These are phyloP conservation scores for Didymella pomorum DNA, from an alignment of 2,329 filamentous ascomycete genomes.

Conservation along the genomic window DNA sequence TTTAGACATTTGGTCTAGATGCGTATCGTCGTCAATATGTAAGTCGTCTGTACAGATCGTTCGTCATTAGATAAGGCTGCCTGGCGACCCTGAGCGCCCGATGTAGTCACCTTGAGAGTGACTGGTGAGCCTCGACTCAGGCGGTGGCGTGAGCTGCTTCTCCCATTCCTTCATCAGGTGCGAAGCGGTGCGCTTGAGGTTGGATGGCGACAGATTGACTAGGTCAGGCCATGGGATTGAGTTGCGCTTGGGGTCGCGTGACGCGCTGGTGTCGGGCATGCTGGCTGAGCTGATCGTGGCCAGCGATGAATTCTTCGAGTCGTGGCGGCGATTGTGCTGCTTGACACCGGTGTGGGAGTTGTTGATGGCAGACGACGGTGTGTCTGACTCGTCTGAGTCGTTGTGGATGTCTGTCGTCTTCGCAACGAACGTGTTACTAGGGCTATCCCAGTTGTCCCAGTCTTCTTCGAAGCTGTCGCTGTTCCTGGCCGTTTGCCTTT, in stretches of 20 bases:
- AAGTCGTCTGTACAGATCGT: slow-evolving; percentile 26
- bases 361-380: slow-evolving; percentile 56
- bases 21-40: slow-evolving; percentile 44
- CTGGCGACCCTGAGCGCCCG: slow-evolving; percentile 40
- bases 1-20: slow-evolving; percentile 36
- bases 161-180: slow-evolving; percentile 93
- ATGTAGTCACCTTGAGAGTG: slow-evolving; percentile 49
- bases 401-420: slow-evolving; percentile 48
- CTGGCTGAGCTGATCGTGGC: slow-evolving; percentile 43
- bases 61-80: slow-evolving; percentile 33
- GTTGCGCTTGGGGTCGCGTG: slow-evolving; percentile 47
- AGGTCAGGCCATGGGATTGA: slow-evolving; percentile 72
- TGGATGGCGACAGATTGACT: slow-evolving; percentile 75
- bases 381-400: slow-evolving; percentile 61
- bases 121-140: slow-evolving; percentile 42
- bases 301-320: slow-evolving; percentile 49
- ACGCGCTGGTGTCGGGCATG: slow-evolving; percentile 31
- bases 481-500: slow-evolving; percentile 44
- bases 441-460: slow-evolving; percentile 66
- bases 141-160: slow-evolving; percentile 69
- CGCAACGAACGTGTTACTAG: slow-evolving; percentile 43
- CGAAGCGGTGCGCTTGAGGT: slow-evolving; percentile 82
- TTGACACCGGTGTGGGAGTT: slow-evolving; percentile 64
- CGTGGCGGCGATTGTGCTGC: slow-evolving; percentile 54
- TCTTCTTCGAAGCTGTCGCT: slow-evolving; percentile 59